These are phyloP conservation scores for Globisporangium uncinulatum DNA, from an alignment of 352 stramenopile species.

Conservation along the genomic window DNA sequence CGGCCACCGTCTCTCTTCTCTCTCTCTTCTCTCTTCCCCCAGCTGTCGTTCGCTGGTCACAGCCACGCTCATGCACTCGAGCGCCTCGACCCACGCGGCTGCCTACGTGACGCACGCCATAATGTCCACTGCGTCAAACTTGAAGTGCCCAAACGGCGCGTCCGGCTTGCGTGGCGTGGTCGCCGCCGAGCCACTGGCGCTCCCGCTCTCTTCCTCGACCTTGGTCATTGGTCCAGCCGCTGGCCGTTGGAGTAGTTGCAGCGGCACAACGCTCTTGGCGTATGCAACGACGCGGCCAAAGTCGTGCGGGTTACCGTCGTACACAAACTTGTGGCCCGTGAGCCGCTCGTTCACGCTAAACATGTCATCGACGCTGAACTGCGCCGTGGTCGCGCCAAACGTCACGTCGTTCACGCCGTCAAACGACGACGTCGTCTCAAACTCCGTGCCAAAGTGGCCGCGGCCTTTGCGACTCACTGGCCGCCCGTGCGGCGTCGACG, in stretches of 20 bases:
- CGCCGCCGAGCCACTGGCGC: constrained; percentile 2
- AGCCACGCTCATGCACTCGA: constrained; percentile 8
- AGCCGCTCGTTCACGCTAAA: constrained; percentile 92
- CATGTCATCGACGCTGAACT: constrained; percentile 93
- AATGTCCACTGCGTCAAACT: constrained; percentile 82
- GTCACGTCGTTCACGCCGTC: constrained; percentile 88
- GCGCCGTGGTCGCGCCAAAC: constrained; percentile 68
- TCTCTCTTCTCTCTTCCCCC: background rate
- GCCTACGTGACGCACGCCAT: constrained; percentile 84
- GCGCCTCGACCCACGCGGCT: background rate
- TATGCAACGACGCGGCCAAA: constrained; percentile 61
- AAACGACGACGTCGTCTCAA: constrained; percentile 68
- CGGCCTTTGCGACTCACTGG: constrained; percentile 40
- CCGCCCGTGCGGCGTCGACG: constrained; percentile 63
- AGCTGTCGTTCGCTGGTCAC: background rate
- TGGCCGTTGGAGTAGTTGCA: constrained; percentile 35
- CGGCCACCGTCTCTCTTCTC: background rate
- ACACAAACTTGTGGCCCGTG: constrained; percentile 90
- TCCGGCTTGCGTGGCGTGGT: constrained; percentile 32
- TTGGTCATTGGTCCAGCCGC: constrained; percentile 37
- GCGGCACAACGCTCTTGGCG: constrained; percentile 27
- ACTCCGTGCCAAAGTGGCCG: constrained; percentile 82
- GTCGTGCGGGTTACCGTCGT: constrained; percentile 94
- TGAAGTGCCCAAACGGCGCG: constrained; percentile 55
- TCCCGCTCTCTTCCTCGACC: constrained; percentile 36